Evolutionary conservation across 2,329 filamentous ascomycete genomes (phyloP).

Genomic region (Graphium sp.): DNA sequence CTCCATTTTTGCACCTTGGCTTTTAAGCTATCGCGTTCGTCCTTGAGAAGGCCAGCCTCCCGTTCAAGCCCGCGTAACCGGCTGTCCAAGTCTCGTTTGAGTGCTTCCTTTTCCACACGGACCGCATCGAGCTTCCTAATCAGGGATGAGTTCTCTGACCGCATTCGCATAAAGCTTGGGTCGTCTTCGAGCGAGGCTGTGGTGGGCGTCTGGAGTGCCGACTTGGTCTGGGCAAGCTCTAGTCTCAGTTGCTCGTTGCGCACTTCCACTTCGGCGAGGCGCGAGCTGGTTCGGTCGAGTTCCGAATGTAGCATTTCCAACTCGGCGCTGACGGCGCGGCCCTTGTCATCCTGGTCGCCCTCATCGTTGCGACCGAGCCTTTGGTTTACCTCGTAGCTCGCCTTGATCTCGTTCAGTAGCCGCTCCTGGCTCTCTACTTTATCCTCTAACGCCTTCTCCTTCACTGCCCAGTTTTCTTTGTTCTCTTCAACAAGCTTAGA

Average conservation of each 20-base stretch:
- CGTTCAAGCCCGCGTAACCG: slow-evolving; percentile 67
- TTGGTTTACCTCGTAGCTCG: slow-evolving; percentile 92
- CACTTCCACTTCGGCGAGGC: slow-evolving; percentile 80
- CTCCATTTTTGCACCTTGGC: slow-evolving; percentile 73
- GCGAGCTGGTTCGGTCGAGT: slow-evolving; percentile 70
- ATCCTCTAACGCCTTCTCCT: slow-evolving; percentile 79
- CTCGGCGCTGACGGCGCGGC: slow-evolving; percentile 53
- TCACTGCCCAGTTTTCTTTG: slow-evolving; percentile 88
- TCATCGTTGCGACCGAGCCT: slow-evolving; percentile 61
- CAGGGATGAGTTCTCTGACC: slow-evolving; percentile 85
- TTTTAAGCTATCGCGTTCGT: slow-evolving; percentile 67
- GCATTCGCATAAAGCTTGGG: slow-evolving; percentile 69
- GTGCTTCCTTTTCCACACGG: slow-evolving; percentile 67
- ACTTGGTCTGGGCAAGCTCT: slow-evolving; percentile 79
- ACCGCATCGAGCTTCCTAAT: slow-evolving; percentile 74
- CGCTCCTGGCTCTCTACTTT: slow-evolving; percentile 91
- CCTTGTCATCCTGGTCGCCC: slow-evolving; percentile 35
- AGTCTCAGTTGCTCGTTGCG: slow-evolving; percentile 86
- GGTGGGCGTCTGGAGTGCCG: slow-evolving; percentile 38
- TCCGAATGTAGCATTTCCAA: slow-evolving; percentile 88
- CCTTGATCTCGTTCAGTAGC: slow-evolving; percentile 84
- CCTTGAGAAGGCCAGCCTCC: slow-evolving; percentile 54
- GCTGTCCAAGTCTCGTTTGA: slow-evolving; percentile 59
- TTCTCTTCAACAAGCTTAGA: slow-evolving; percentile 81
- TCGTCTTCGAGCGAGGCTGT: slow-evolving; percentile 69